Percentiles rank a stretch among this genome's conserved stretches.
Evolutionary conservation across 139 green algal genomes (phyloP).

Genomic region (Volvox africanus): DNA sequence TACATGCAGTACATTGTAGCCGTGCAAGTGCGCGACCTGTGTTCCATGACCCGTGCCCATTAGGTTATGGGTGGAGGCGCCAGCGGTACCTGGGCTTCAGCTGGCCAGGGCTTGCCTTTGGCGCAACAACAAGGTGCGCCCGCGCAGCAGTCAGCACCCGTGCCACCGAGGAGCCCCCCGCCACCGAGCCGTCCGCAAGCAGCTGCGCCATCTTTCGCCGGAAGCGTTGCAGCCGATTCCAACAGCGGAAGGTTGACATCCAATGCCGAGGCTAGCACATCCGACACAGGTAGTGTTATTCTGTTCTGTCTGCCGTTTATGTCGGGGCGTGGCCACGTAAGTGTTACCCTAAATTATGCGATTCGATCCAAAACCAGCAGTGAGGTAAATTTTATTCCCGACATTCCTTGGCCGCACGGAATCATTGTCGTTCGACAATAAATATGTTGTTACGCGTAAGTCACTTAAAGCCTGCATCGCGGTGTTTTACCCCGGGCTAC

Average conservation of each 20-base stretch:
- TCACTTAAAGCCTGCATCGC: no score
- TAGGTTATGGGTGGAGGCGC: not conserved
- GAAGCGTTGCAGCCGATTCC: not conserved
- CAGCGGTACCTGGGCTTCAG: not conserved
- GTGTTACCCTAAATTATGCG: no score
- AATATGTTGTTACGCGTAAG: no score
- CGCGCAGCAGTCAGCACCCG: not conserved
- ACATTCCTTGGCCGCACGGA: no score
- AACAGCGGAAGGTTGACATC: not conserved
- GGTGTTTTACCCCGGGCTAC: not conserved
- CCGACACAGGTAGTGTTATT: conserved; percentile 14
- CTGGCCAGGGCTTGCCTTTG: not conserved
- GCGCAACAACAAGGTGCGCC: not conserved
- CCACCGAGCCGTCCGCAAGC: not conserved
- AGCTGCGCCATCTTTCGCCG: not conserved
- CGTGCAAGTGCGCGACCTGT: no score
- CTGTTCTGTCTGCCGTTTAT: no score
- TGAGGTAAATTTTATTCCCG: no score
- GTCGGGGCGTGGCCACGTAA: no score
- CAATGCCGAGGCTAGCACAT: conserved; percentile 28
- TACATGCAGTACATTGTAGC: no score
- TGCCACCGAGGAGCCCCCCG: not conserved
- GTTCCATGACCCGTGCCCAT: no score
- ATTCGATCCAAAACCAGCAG: no score
- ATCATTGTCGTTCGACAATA: no score